phyloP scores from a whole-genome alignment of 805 yeast genomes.

The Peterozyma toletana region DNA sequence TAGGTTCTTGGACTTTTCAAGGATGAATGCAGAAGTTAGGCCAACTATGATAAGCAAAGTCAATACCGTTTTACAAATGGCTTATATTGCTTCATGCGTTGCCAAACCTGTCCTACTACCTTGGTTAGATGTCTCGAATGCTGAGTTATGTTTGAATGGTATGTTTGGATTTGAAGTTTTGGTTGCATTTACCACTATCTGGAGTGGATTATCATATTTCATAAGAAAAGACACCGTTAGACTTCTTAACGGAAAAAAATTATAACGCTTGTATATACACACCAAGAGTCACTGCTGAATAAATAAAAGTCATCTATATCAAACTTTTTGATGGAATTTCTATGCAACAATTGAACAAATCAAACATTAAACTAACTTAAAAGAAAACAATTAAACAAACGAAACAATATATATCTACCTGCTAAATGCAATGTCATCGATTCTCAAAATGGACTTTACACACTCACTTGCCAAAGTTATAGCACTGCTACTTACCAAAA shows the following conservation, averaged over 20 bases:
- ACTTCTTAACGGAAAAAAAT: no score
- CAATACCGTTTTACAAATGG: conserved; percentile 91
- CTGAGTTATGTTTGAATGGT: conserved; percentile 16
- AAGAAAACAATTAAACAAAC: neutral
- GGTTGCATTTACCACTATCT: conserved; percentile 64
- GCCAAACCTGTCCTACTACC: conserved; percentile 41
- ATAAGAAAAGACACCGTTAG: conserved; percentile 63
- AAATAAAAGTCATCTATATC: no score
- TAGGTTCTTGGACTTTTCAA: conserved; percentile 72
- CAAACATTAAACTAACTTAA: neutral
- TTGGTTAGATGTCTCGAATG: conserved; percentile 22
- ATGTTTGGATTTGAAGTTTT: conserved; percentile 38
- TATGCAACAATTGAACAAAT: no score
- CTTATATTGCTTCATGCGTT: conserved; percentile 65
- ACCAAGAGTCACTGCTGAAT: no score
- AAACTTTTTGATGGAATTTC: no score
- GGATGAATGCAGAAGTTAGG: conserved; percentile 77
- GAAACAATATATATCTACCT: conserved; percentile 41
- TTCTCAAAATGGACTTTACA: conserved; percentile 90
- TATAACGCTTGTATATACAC: no score
- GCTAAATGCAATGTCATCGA: conserved; percentile 94
- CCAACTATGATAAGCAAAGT: conserved; percentile 83
- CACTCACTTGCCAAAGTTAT: conserved; percentile 93
- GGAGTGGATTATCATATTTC: conserved; percentile 75
- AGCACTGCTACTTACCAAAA: conserved; percentile 89